Evolutionary conservation across 805 yeast genomes (phyloP), one percentile per base, ranked within the genome.

Genomic region (Yamadazyma scolyti): DNA sequence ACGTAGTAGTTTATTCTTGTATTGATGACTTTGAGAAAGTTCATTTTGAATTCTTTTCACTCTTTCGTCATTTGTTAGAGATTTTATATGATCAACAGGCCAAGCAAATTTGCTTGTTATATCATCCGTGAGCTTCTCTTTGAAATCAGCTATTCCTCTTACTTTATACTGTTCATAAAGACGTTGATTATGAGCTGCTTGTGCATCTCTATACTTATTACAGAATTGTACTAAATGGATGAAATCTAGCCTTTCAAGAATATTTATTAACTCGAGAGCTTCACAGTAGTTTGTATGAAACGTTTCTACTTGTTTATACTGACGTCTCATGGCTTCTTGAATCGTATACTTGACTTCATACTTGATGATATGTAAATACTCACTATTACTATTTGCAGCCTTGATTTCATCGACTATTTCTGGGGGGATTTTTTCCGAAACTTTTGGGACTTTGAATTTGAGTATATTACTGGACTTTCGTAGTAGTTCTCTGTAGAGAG

Each of bases 1-100:
- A 10, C 58, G 45, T 14, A 59, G 37, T 4, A 57, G n/a, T 17
- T 45, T 31, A 29, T n/a, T 36, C 40, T 26, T 32, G 14, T 41
- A 22, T 14, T 25, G 28, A n/a, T 37, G 30, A 16, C 47, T 36
- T n/a, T 32, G 30, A 11, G 17, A 32, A 4, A 43, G 23, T 27
- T 40, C 40, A 6, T 20, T 23, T 18, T 46, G 37, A 20, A 47
- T 37, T 7, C 41, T 36, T 23, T 37, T 34, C 8, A 28, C 28
- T 21, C 34, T 26, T 17, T 36, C 39, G 2, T 29, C 15, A 14
- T 20, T 37, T 2, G 30, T 29, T 14, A 39, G 16, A 9, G 15
- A 15, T 8, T 28, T 14, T 21, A 25, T 31, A 12, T 31, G 18
- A 8, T 32, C 27, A 5, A 33, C 13, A 3, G 40, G 42, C 9